These are phyloP conservation scores for Coniochaeta prunicola DNA, from an alignment of 2,329 filamentous ascomycete genomes.

Conservation along the genomic window DNA sequence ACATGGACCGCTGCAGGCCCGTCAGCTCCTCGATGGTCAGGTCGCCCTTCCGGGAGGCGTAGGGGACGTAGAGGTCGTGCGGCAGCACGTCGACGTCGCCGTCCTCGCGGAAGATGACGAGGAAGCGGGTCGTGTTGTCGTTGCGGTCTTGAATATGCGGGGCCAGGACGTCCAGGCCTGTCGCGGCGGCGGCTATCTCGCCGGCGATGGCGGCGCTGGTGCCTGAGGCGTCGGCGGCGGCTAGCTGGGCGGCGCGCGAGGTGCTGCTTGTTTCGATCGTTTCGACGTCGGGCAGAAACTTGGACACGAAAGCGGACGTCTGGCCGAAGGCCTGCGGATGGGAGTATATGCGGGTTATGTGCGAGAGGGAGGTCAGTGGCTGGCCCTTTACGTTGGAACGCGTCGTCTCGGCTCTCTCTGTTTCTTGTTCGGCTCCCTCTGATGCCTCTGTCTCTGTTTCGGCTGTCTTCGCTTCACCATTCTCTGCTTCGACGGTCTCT, in stretches of 20 bases:
- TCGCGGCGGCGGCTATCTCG: constrained; percentile 60
- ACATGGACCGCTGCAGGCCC: constrained; percentile 7
- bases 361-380: constrained; percentile 44
- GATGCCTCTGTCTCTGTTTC: neutral
- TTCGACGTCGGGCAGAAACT: constrained; percentile 66
- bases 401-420: too few species aligned
- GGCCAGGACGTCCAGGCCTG: constrained; percentile 63
- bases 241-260: constrained; percentile 74
- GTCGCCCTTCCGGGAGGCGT: neutral
- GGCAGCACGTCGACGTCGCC: neutral
- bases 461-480: too few species aligned
- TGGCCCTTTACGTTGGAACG: constrained; percentile 22
- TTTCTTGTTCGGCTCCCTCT: too few species aligned
- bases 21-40: neutral
- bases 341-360: constrained; percentile 74
- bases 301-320: constrained; percentile 67
- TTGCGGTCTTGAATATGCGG: constrained; percentile 63
- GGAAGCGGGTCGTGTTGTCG: constrained; percentile 75
- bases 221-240: constrained; percentile 56
- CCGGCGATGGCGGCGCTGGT: constrained; percentile 59
- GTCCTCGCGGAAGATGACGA: constrained; percentile 43
- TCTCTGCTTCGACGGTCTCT: neutral
- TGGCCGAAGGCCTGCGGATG: constrained; percentile 96
- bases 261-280: constrained; percentile 80
- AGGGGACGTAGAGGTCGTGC: neutral